A percentile compares a stretch with the other conserved stretches of the same genome.
phyloP scores from a whole-genome alignment of 2,329 filamentous ascomycete genomes.

The Fusarium sulawesiense region DNA sequence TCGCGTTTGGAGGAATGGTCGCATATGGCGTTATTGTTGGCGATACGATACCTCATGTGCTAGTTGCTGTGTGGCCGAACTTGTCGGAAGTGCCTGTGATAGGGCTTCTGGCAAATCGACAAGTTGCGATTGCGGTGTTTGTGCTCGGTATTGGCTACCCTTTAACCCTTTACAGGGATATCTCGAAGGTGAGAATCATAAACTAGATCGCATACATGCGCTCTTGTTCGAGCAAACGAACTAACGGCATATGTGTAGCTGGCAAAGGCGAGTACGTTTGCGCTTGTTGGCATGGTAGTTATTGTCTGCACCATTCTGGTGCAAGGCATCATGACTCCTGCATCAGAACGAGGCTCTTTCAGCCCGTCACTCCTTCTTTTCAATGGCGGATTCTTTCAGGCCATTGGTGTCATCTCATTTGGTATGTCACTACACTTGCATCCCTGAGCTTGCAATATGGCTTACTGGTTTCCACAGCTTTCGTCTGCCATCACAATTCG shows the following conservation, averaged over 20 bases:
- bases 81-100: conserved; percentile 79
- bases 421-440: conserved; percentile 63
- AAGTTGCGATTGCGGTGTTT: conserved; percentile 88
- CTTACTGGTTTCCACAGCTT: conserved; percentile 55
- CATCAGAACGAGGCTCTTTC: conserved; percentile 77
- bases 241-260: conserved; percentile 66
- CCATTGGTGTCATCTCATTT: conserved; percentile 97
- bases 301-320: conserved; percentile 90
- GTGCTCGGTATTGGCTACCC: conserved; percentile 89
- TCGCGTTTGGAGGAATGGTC: conserved; percentile 98
- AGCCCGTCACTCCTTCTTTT: conserved; percentile 77
- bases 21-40: conserved; percentile 98
- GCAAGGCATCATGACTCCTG: conserved; percentile 80
- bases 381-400: conserved; percentile 91
- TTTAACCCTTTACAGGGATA: conserved; percentile 92
- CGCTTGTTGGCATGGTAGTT: conserved; percentile 90
- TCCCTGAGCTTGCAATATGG: not conserved
- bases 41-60: conserved; percentile 92
- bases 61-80: conserved; percentile 83
- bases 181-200: conserved; percentile 79
- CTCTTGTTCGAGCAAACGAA: not conserved
- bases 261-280: conserved; percentile 94
- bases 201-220: not conserved
- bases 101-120: conserved; percentile 83
- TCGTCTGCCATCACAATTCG: conserved; percentile 90